These are phyloP conservation scores for Falciphora oryzae DNA, from an alignment of 2,329 filamentous ascomycete species.

Conservation along the genomic window DNA sequence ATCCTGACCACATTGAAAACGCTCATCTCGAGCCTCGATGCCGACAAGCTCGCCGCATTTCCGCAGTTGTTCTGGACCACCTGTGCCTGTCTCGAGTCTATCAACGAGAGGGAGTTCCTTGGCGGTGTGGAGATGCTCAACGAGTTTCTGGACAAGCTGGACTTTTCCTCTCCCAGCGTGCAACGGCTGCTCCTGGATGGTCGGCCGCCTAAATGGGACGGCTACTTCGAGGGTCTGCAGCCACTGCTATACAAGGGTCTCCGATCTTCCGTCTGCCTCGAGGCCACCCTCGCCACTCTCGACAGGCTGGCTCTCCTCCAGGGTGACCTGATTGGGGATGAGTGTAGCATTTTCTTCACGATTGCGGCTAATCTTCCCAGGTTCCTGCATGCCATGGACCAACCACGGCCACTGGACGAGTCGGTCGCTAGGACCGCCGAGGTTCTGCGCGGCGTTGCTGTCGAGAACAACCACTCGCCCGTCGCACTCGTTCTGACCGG, in stretches of 20 bases:
- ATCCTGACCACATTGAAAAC: slow-evolving; percentile 91
- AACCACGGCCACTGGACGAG: slow-evolving; percentile 39
- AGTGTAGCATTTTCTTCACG: slow-evolving; percentile 75
- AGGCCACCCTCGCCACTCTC: slow-evolving; percentile 69
- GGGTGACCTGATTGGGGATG: slow-evolving; percentile 76
- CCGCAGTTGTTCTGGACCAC: slow-evolving; percentile 98
- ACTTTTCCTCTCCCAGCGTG: slow-evolving; percentile 66
- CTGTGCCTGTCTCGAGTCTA: slow-evolving; percentile 91
- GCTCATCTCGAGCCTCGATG: slow-evolving; percentile 78
- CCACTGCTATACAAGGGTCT: slow-evolving; percentile 85
- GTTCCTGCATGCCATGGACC: slow-evolving; percentile 73
- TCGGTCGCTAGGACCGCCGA: slow-evolving; percentile 58
- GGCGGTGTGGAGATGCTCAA: slow-evolving; percentile 90
- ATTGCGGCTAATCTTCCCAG: slow-evolving; percentile 88
- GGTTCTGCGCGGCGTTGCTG: slow-evolving; percentile 65
- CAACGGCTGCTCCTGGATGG: slow-evolving; percentile 68
- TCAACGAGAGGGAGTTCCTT: slow-evolving; percentile 91
- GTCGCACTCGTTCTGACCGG: slow-evolving; percentile 65
- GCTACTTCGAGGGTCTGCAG: slow-evolving; percentile 79
- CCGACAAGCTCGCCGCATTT: slow-evolving; percentile 76
- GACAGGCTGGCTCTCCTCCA: slow-evolving; percentile 75
- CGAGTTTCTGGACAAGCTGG: slow-evolving; percentile 75
- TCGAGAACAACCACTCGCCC: slow-evolving; percentile 61
- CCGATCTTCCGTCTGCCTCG: slow-evolving; percentile 76
- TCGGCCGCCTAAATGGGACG: slow-evolving; percentile 83